Conservation (phyloP, 306 rosid species). For the Amphicarpaea edgeworthii region DNA sequence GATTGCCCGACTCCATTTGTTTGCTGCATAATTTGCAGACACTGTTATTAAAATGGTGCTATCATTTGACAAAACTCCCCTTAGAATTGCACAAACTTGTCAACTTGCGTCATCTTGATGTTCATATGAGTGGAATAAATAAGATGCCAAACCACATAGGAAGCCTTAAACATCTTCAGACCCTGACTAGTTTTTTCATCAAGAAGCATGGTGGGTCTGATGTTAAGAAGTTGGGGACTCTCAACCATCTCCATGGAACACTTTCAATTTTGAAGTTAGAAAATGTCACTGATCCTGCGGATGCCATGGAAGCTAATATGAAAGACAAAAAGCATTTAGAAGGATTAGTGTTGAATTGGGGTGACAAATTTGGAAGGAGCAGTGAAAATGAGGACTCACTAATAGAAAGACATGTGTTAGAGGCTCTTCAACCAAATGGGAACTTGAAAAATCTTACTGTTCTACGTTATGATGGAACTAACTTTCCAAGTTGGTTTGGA, state of each 20-base stretch:
- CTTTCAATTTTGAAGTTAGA: neutral
- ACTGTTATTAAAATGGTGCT: neutral
- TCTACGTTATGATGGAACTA: neutral
- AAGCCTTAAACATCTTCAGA: slow-evolving; percentile 20
- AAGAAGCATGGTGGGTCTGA: neutral
- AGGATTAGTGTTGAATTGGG: neutral
- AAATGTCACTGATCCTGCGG: neutral
- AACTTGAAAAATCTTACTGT: slow-evolving; percentile 23
- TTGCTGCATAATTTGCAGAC: slow-evolving; percentile 44
- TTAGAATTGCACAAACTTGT: slow-evolving; percentile 16
- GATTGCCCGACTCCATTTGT: slow-evolving; percentile 40
- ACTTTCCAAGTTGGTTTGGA: slow-evolving; percentile 46
- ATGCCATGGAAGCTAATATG: neutral
- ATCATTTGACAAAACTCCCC: neutral
- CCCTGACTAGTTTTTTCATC: neutral
- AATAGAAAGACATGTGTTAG: neutral
- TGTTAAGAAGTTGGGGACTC: slow-evolving; percentile 22
- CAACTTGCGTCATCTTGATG: slow-evolving; percentile 33
- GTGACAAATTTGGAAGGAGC: slow-evolving; percentile 27
- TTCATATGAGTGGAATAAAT: neutral
- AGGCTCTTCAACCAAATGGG: slow-evolving; percentile 35
- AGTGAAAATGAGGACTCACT: neutral
- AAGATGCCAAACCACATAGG: slow-evolving; percentile 41
- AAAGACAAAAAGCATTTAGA: slow-evolving; percentile 39
- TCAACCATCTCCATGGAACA: slow-evolving; percentile 25